A percentile compares a stretch with the other conserved stretches of the same genome.
Conservation (phyloP, 371 early-diverging fungal species). For the Mucor saturninus region DNA sequence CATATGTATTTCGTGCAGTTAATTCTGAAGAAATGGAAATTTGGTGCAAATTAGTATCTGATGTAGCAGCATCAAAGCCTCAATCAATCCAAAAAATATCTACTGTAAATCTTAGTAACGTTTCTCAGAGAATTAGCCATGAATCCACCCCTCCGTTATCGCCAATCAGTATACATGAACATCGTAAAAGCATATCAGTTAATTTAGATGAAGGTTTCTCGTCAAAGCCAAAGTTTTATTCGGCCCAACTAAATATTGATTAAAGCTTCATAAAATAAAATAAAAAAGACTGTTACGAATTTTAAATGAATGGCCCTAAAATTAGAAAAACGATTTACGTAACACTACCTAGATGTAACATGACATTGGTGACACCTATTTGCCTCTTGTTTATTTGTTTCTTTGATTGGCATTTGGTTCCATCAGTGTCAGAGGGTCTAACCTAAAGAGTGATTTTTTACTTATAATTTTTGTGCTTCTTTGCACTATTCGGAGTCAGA, state of each 20-base stretch:
- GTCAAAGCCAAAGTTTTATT: not conserved
- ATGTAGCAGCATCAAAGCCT: constrained; percentile 6
- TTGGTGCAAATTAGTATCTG: constrained; percentile 15
- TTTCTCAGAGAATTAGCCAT: not conserved
- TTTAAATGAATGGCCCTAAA: no score
- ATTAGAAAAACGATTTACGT: no score
- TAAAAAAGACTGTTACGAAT: no score
- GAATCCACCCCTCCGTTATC: no score
- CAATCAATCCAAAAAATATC: not conserved
- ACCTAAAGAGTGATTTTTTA: no score
- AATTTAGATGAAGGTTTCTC: not conserved
- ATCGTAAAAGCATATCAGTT: not conserved
- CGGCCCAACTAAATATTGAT: constrained; percentile 7
- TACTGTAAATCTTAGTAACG: not conserved
- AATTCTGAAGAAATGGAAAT: constrained; percentile 9
- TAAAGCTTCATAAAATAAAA: not conserved
- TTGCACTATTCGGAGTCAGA: no score
- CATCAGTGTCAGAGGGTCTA: no score
- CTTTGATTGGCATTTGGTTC: no score
- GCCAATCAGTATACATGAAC: not conserved
- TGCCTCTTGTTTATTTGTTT: no score
- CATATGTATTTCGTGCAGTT: constrained; percentile 16
- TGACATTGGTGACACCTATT: no score
- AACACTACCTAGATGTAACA: no score
- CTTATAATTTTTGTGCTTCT: no score